Evolutionary conservation across 1,284 basidiomycete genomes (phyloP).

Genomic region (Ceratobasidium sp.): DNA sequence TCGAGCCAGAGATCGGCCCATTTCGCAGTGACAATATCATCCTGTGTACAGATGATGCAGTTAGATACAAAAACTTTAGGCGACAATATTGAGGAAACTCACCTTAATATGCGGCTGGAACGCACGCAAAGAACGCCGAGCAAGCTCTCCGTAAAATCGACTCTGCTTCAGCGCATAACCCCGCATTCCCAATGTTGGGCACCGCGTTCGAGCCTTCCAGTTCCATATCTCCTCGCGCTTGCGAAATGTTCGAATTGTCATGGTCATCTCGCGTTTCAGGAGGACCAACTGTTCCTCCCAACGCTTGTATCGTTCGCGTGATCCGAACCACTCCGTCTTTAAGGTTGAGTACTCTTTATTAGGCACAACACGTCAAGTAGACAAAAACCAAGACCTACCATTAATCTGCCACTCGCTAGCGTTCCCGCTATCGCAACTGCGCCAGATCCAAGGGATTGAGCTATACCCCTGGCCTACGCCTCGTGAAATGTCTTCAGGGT

Average conservation of each 20-base stretch:
- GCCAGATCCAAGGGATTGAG: constrained; percentile 9
- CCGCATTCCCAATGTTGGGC: not conserved
- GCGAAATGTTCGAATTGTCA: not conserved
- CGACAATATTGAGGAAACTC: not conserved
- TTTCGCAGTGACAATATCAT: too few relatives aligned
- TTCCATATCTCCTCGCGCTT: not conserved
- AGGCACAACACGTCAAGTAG: not conserved
- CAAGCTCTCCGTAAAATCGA: not conserved
- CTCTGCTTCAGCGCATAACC: not conserved
- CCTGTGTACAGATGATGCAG: too few relatives aligned
- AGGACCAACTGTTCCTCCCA: constrained; percentile 19
- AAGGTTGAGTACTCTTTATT: not conserved
- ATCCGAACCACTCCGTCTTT: constrained; percentile 9
- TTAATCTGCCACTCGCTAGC: not conserved
- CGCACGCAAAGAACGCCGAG: not conserved
- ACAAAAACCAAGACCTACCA: not conserved
- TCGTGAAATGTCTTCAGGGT: not conserved
- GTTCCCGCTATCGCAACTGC: not conserved
- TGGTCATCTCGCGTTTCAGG: constrained; percentile 10
- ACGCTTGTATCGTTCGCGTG: constrained; percentile 8
- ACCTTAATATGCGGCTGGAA: not conserved
- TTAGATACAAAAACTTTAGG: too few relatives aligned
- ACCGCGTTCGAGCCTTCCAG: not conserved
- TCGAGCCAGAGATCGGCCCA: too few relatives aligned
- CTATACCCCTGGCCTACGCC: not conserved